Base-by-base conservation (phyloP, 176 grass and related monocot genomes). In the Metroxylon sagu region DNA sequence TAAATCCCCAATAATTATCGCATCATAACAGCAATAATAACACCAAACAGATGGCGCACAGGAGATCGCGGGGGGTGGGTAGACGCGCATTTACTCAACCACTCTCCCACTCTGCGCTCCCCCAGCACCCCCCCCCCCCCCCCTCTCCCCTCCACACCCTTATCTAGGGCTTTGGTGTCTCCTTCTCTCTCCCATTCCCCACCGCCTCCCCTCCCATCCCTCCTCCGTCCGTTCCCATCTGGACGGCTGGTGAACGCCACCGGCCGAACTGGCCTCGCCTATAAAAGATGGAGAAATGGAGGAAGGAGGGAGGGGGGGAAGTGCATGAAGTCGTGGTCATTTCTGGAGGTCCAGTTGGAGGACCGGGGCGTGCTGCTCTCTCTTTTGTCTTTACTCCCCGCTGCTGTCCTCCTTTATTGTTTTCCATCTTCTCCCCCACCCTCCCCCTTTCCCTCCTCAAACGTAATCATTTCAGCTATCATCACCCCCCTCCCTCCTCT, bases 391-490 rank as follows among this genome's bases (percentile, higher is more conserved):
- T 60, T 31, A 60, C 17, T 27, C 25, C 57, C 4, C 15, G 16
- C 56, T 5, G 0, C 61, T n/a, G 26, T 57, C 14, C 54, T 16
- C 17, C 50, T 3, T 21, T 62, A 60, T 62, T 43, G 70, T 35
- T 48, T 51, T 61, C 62, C 48, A 59, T 48, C 19, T 54, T 50
- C 3, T 39, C 70, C 25, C 59, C 58, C 18, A 16, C 18, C 29
- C 14, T 18, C 50, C 52, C 17, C 18, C 76, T 68, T 49, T 48
- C 54, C 26, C 43, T 58, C 52, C 5, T 12, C 14, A 17, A 51
- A 53, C 53, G 72, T 83, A 86, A 95, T 95, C 82, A 95, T 89
- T 85, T 85, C 82, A 75, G 69, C 72, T 69, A 95, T 95, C 82
- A 95, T 95, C 70, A 85, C 79, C 78, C 18, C 48, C 60, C 25